Evolutionary conservation across 768 basidiomycete genomes (phyloP).

Genomic region (Omphalotus guepiniiformis): DNA sequence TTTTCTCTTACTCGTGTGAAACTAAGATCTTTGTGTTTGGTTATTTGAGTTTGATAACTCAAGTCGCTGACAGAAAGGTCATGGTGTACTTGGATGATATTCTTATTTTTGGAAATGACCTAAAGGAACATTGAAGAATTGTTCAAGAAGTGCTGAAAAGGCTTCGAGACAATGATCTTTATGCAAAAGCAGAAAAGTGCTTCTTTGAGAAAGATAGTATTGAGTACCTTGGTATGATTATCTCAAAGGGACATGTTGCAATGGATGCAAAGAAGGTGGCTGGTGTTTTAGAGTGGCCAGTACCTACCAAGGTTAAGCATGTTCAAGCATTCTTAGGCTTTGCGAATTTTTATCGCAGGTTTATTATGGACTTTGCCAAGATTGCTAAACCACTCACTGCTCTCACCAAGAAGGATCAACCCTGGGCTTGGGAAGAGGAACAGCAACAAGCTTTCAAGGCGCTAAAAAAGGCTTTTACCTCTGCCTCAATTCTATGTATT

Average conservation of each 20-base stretch:
- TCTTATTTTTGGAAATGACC: constrained; percentile 17
- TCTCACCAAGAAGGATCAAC: background rate
- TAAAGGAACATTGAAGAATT: constrained; percentile 8
- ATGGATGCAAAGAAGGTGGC: constrained; percentile 40
- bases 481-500: constrained; percentile 21
- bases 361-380: constrained; percentile 32
- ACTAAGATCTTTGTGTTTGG: too few relatives aligned
- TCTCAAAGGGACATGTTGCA: background rate
- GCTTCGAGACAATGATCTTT: constrained; percentile 19
- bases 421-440: background rate
- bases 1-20: too few relatives aligned
- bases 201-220: constrained; percentile 9
- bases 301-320: constrained; percentile 25
- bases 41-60: constrained; percentile 21
- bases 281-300: constrained; percentile 31
- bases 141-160: constrained; percentile 15
- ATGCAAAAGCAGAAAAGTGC: constrained; percentile 24
- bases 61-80: constrained; percentile 18
- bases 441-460: constrained; percentile 22
- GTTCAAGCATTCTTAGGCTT: constrained; percentile 41
- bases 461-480: constrained; percentile 24
- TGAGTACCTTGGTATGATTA: constrained; percentile 17
- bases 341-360: constrained; percentile 39
- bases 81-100: constrained; percentile 31
- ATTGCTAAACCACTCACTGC: constrained; percentile 26